Percentiles rank a stretch among this genome's conserved stretches.
Conservation (phyloP, 164 flowering plant genomes). For the Macadamia integrifolia region DNA sequence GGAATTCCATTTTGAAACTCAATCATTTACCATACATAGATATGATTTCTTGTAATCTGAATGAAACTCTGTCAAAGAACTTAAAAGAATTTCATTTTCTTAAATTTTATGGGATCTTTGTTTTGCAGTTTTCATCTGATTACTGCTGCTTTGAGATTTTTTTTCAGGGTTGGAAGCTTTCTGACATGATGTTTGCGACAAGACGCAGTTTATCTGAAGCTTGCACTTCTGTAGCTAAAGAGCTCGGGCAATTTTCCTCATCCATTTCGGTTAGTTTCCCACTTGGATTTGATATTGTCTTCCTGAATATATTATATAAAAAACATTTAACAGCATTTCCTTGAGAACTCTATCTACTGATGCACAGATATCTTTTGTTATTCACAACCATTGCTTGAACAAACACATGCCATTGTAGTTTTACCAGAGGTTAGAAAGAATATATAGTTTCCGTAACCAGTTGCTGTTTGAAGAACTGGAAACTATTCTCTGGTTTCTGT, state of each 20-base stretch:
- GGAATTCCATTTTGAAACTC: no score
- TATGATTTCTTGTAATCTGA: no score
- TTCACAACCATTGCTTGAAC: no score
- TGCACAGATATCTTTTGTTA: no score
- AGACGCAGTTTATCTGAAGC: conserved; percentile 81
- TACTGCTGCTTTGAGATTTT: conserved; percentile 1
- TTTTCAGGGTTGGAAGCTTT: conserved; percentile 92
- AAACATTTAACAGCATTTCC: no score
- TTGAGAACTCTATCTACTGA: no score
- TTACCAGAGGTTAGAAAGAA: no score
- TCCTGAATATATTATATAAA: background rate
- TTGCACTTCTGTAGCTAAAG: conserved; percentile 49
- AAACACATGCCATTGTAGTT: no score
- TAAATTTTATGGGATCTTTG: background rate
- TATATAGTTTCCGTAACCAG: no score
- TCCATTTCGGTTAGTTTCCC: conserved; percentile 55
- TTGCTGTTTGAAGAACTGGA: no score
- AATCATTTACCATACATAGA: no score
- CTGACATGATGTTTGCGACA: conserved; percentile 89
- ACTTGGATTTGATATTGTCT: background rate
- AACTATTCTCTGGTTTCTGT: no score
- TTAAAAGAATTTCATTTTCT: background rate
- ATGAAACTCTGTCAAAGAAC: background rate
- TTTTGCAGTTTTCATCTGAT: conserved; percentile 2
- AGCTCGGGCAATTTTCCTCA: conserved; percentile 70